Base-by-base conservation (phyloP, 2,329 filamentous ascomycete species). In the Mollisia scopiformis region DNA sequence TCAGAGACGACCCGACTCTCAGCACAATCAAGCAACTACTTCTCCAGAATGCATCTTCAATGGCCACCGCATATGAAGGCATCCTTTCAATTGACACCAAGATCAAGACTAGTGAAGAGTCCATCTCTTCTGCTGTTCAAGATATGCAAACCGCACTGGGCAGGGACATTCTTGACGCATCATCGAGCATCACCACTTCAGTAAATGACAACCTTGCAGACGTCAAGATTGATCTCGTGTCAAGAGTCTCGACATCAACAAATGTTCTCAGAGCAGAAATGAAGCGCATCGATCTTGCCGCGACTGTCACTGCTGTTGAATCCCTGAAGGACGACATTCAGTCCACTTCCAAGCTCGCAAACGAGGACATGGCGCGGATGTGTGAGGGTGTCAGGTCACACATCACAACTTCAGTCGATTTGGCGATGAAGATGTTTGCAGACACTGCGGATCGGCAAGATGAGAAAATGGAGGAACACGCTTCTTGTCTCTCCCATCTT, bases 101-200 rank as follows among this genome's bases (percentile, higher is more conserved):
- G 21, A 21, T 66, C 25, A 53, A 62, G 39, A 54, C 46, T 5
- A 61, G 53, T 21, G 57, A 62, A 50, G 57, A 65, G n/a, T 58
- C 28, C 13, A 23, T 64, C 19, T 57, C 21, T 13, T 35, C 59
- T 23, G 50, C 58, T 3, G 52, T 65, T 1, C 54, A 61, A 28
- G 54, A 63, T 14, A 25, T 63, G 13, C 58, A 63, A 11, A 56
- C 56, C 4, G 51, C 54, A 6, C 23, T 63, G 16, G 47, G 39
- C n/a, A 57, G 39, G 11, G 59, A 65, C 13, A 39, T 63, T 10
- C 25, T 56, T 3, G 58, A 60, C 10, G 58, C 51, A 13, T 54
- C 41, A 30, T 59, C 54, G 14, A 50, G 23, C 19, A 52, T 62
- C 13, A 53, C 53, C 11, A 53, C 56, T 7, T 60, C 63, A 1